Evolutionary conservation across 441 rosid species (phyloP), one percentile per base, ranked within the genome.

Genomic region (Brassica hybrid): DNA sequence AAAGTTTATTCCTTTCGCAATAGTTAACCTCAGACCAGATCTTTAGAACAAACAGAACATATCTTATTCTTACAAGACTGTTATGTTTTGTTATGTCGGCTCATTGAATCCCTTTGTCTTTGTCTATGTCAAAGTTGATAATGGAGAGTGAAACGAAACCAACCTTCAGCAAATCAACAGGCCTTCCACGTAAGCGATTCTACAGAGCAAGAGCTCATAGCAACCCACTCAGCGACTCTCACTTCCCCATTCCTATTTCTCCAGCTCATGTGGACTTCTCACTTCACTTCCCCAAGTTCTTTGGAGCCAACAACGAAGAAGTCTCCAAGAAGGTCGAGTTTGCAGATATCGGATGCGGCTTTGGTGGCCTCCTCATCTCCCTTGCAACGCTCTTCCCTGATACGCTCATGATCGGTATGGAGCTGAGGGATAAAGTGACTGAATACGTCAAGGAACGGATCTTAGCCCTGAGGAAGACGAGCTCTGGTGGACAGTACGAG

Each of bases 161-260:
- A 19, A 91, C 93, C 1, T 43, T 81, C 75, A 90, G 86, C 81
- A 94, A 91, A 84, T 81, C 96, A 13, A 94, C 94, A 38, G 99
- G 99, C 16, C 84, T 94, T 73, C 99, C 99, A 36, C 83, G 98
- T 45, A 94, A 93, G 63, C 85, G 97, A 7, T 94, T 94, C 84
- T 94, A 93, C 77, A 84, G 98, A 73, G 97, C 96, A 57, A 82
- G 97, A 79, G 98, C 98, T 21, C 99, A 91, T 67, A 91, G 98
- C 84, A 94, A 94, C 36, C 99, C 98, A 0, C 82, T 93, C 13
- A 91, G 99, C 2, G 98, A 93, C 76, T 91, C 99, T 0, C 99
- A 93, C 77, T 94, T 94, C 79, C 99, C 97, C 0, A 86, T 94
- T 56, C 99, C 98, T 0, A 36, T 86, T 38, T 90, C 88, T 10